A percentile compares a stretch with the other conserved stretches of the same genome.
These are phyloP conservation scores for Taphrina flavorubra DNA, from an alignment of 1,139 yeast species.

Conservation along the genomic window DNA sequence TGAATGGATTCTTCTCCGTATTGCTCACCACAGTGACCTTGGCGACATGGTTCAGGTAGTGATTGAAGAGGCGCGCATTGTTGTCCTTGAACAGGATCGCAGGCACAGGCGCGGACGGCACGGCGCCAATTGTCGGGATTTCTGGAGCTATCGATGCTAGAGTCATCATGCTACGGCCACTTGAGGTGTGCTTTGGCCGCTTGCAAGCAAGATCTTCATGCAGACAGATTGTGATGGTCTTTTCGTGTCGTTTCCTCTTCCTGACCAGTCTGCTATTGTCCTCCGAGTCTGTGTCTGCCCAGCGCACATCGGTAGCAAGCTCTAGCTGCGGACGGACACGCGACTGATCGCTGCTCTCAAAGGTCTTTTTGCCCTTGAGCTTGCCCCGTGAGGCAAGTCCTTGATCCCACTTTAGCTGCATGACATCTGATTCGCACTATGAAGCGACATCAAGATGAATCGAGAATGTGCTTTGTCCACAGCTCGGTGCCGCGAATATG, in stretches of 20 bases:
- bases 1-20: slow-evolving; percentile 24
- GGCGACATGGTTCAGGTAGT: slow-evolving; percentile 37
- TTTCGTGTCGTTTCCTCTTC: slow-evolving; percentile 5
- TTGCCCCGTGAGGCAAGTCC: slow-evolving; percentile 38
- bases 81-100: slow-evolving; percentile 20
- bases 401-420: slow-evolving; percentile 39
- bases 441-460: background rate
- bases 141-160: slow-evolving; percentile 18
- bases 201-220: background rate
- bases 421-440: background rate
- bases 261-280: background rate
- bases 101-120: slow-evolving; percentile 28
- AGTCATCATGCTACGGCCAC: background rate
- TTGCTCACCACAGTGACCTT: slow-evolving; percentile 34
- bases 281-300: slow-evolving; percentile 13
- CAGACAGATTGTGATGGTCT: background rate
- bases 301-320: slow-evolving; percentile 7
- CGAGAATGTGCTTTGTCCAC: no score
- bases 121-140: background rate
- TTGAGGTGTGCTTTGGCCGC: background rate
- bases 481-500: no score
- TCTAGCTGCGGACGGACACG: background rate
- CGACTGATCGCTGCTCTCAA: background rate
- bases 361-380: slow-evolving; percentile 37
- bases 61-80: slow-evolving; percentile 29